Conservation (phyloP, 2,329 filamentous ascomycete species). For the Neoscytalidium dimidiatum region DNA sequence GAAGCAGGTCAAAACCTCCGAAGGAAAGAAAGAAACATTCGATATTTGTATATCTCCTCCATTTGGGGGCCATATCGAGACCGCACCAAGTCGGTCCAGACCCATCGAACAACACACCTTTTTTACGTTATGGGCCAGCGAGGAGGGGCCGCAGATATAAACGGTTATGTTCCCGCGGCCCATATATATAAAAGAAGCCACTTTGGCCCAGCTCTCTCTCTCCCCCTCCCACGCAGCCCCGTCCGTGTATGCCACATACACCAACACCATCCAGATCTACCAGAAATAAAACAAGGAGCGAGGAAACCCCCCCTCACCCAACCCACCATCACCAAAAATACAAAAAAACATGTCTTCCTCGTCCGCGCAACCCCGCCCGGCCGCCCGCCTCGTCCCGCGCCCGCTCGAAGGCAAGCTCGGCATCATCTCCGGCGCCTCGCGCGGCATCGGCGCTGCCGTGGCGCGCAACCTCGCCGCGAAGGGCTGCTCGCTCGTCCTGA, state of each 20-base stretch:
- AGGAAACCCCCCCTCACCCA: too few relatives aligned
- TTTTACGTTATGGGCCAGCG: too few relatives aligned
- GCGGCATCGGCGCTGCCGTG: constrained; percentile 20
- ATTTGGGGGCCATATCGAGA: not conserved
- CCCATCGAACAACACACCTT: too few relatives aligned
- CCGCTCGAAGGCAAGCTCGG: constrained; percentile 8
- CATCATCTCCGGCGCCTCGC: constrained; percentile 8
- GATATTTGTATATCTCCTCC: not conserved
- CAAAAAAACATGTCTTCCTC: not conserved
- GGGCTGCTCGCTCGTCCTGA: constrained; percentile 17
- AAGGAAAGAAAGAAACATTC: not conserved
- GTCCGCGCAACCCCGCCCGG: not conserved
- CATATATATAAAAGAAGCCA: too few relatives aligned
- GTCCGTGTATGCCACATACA: too few relatives aligned
- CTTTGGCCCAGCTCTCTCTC: too few relatives aligned
- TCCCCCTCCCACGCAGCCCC: too few relatives aligned
- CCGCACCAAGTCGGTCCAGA: not conserved
- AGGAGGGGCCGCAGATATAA: too few relatives aligned
- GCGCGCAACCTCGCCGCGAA: constrained; percentile 20
- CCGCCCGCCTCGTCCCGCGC: not conserved
- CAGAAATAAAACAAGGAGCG: too few relatives aligned
- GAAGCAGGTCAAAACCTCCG: not conserved
- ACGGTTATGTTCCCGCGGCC: too few relatives aligned
- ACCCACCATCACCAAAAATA: not conserved
- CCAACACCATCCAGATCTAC: too few relatives aligned